A percentile compares a stretch with the other conserved stretches of the same genome.
phyloP scores from a whole-genome alignment of 176 grass and related monocot species.

The Luzula sylvatica region DNA sequence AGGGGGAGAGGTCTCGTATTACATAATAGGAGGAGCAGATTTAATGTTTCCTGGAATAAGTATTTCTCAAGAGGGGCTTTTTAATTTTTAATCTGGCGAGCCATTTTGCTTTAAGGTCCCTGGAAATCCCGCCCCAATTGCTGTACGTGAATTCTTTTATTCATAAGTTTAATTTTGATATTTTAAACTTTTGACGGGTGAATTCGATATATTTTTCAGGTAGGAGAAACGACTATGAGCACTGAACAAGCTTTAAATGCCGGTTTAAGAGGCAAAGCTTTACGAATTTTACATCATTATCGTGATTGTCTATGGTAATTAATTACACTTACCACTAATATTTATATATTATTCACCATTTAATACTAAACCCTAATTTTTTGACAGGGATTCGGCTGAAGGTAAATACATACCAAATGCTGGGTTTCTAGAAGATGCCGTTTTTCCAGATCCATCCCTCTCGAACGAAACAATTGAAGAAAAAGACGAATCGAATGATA shows the following conservation, averaged over 20 bases:
- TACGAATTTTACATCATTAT: constrained; percentile 68
- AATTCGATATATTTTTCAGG: constrained; percentile 27
- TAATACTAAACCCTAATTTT: constrained; percentile 12
- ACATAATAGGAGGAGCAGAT: constrained; percentile 77
- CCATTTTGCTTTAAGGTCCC: constrained; percentile 88
- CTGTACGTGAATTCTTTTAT: constrained; percentile 40
- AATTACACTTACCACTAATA: not conserved
- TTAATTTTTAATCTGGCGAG: constrained; percentile 69
- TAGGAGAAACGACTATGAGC: constrained; percentile 75
- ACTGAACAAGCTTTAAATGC: constrained; percentile 56
- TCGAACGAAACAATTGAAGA: constrained; percentile 16
- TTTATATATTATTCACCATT: not conserved
- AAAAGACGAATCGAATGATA: constrained; percentile 28
- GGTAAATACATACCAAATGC: constrained; percentile 73
- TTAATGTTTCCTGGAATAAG: constrained; percentile 95
- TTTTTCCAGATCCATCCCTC: constrained; percentile 68
- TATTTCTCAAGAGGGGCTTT: constrained; percentile 65
- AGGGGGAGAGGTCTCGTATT: constrained; percentile 77
- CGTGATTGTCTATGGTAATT: constrained; percentile 84
- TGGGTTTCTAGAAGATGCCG: constrained; percentile 78
- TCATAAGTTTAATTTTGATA: constrained; percentile 10
- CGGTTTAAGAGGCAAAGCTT: constrained; percentile 81
- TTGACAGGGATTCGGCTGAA: constrained; percentile 80
- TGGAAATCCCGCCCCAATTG: constrained; percentile 79
- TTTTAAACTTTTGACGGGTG: constrained; percentile 15